Evolutionary conservation across 2,329 filamentous ascomycete genomes (phyloP).

Genomic region (Dactylellina parvicollis): DNA sequence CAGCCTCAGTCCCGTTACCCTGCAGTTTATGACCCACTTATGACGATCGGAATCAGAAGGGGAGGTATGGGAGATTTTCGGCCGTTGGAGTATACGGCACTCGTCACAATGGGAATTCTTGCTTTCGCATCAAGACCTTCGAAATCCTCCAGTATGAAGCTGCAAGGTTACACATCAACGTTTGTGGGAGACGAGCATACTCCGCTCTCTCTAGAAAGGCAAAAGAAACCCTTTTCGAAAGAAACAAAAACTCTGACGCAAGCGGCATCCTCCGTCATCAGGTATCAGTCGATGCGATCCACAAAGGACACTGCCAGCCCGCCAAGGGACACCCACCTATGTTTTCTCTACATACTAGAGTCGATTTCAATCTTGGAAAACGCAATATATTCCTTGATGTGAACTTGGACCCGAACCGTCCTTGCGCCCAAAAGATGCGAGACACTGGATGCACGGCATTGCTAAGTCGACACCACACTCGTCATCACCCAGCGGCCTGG

Average conservation of each 20-base stretch:
- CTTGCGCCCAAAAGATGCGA: conserved; percentile 19
- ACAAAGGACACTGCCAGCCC: not conserved
- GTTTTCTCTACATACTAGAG: not conserved
- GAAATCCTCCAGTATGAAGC: conserved; percentile 11
- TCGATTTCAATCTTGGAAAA: conserved; percentile 21
- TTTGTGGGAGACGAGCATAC: too few relatives aligned
- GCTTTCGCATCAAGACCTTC: conserved; percentile 24
- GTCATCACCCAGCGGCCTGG: conserved; percentile 26
- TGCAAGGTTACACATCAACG: conserved; percentile 35
- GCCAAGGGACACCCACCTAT: too few relatives aligned
- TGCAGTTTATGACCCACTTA: not conserved
- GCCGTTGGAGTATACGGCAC: not conserved
- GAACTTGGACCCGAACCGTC: conserved; percentile 8
- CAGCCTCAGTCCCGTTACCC: not conserved
- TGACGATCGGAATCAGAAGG: conserved; percentile 1
- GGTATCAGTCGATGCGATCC: not conserved
- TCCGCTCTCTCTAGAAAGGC: too few relatives aligned
- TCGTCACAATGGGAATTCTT: conserved; percentile 32
- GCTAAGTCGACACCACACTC: conserved; percentile 10
- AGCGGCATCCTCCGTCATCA: conserved; percentile 32
- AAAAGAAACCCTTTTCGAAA: conserved; percentile 13
- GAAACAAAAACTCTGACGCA: conserved; percentile 36
- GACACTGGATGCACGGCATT: conserved; percentile 12
- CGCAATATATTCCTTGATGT: conserved; percentile 15
- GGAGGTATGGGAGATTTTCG: not conserved